phyloP scores from a whole-genome alignment of 441 rosid genomes.

The Viola pubescens region DNA sequence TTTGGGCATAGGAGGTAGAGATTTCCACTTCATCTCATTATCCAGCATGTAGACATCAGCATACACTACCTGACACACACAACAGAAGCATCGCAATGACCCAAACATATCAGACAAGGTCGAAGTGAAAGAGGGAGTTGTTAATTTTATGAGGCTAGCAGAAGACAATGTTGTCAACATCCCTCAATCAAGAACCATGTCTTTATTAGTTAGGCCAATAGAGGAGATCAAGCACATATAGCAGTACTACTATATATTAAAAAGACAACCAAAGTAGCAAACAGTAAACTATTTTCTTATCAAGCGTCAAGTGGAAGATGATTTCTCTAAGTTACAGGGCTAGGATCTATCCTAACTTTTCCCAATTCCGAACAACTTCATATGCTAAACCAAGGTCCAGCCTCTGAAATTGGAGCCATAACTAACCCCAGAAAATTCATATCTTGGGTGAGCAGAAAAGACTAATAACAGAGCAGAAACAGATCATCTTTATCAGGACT shows the following conservation, averaged over 20 bases:
- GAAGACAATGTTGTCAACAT: not conserved
- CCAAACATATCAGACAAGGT: not conserved
- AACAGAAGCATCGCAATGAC: slow-evolving; percentile 7
- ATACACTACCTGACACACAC: slow-evolving; percentile 53
- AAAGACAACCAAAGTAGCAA: too few relatives aligned
- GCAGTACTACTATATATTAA: too few relatives aligned
- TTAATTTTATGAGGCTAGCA: not conserved
- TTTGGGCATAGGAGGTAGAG: slow-evolving; percentile 72
- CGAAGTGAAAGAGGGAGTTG: not conserved
- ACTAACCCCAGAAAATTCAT: not conserved
- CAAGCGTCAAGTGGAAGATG: too few relatives aligned
- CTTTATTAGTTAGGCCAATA: not conserved
- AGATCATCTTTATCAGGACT: too few relatives aligned
- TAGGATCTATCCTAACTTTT: not conserved
- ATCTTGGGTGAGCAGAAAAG: too few relatives aligned
- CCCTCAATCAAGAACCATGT: too few relatives aligned
- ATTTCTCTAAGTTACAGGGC: too few relatives aligned
- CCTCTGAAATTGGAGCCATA: not conserved
- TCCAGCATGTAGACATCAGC: slow-evolving; percentile 85
- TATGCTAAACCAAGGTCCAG: not conserved
- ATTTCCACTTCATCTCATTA: slow-evolving; percentile 85
- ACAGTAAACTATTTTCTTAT: too few relatives aligned
- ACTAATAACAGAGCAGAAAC: too few relatives aligned
- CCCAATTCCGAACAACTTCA: not conserved
- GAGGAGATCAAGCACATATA: not conserved